Percentiles rank a stretch among this genome's conserved stretches.
These are phyloP conservation scores for Eucalyptus tenuipes DNA, from an alignment of 345 rosid genomes.

Conservation along the genomic window DNA sequence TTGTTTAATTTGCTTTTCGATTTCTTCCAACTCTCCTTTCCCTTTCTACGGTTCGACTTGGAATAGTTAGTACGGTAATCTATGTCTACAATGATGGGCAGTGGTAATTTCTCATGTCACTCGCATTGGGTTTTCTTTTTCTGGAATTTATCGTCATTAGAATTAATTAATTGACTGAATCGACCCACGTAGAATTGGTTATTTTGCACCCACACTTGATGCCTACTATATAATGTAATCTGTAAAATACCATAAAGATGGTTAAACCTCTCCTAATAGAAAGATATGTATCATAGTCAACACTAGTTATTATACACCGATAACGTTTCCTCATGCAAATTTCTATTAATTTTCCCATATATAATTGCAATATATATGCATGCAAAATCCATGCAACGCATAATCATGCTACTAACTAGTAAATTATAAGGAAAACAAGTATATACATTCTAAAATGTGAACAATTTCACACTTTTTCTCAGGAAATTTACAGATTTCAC, in stretches of 20 bases:
- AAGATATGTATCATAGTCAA: background rate
- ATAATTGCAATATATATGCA: background rate
- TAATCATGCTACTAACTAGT: background rate
- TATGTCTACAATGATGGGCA: background rate
- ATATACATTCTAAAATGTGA: background rate
- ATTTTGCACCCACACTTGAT: background rate
- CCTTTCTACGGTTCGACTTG: background rate
- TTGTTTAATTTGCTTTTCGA: background rate
- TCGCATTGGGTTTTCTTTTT: background rate
- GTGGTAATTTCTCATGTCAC: background rate
- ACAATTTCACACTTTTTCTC: background rate
- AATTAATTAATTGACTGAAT: background rate
- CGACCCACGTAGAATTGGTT: accelerated
- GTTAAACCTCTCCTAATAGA: background rate
- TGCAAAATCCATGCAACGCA: background rate
- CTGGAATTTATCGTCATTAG: background rate
- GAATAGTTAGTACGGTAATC: background rate
- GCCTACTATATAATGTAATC: background rate
- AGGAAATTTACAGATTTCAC: background rate
- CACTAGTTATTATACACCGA: background rate
- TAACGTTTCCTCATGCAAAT: background rate
- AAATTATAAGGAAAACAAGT: background rate
- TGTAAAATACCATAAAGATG: background rate
- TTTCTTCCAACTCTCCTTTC: background rate
- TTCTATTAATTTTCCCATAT: background rate